Evolutionary conservation across 345 rosid species (phyloP).

Genomic region (Eucalyptus victrix): DNA sequence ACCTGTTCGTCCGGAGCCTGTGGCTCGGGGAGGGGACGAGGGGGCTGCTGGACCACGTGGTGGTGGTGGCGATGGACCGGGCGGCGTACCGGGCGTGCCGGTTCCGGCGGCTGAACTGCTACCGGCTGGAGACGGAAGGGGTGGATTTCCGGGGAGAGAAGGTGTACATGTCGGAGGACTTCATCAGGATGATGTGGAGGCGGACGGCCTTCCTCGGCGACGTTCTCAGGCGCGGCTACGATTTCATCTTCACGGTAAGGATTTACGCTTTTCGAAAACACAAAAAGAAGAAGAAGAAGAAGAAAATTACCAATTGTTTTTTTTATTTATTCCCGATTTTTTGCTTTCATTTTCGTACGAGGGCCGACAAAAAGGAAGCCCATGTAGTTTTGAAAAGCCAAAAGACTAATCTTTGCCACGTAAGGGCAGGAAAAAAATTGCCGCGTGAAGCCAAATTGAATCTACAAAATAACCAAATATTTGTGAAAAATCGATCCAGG

Average conservation of each 20-base stretch:
- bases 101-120: constrained; percentile 55
- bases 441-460: background rate
- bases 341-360: background rate
- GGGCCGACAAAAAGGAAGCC: background rate
- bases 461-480: background rate
- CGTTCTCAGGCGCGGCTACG: constrained; percentile 56
- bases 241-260: constrained; percentile 60
- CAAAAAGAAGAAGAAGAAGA: background rate
- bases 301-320: background rate
- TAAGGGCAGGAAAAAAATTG: background rate
- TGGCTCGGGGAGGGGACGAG: constrained; percentile 60
- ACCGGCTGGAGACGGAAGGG: constrained; percentile 39
- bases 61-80: constrained; percentile 53
- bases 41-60: constrained; percentile 30
- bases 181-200: constrained; percentile 81
- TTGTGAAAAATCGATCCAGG: background rate
- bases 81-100: constrained; percentile 52
- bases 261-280: background rate
- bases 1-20: constrained; percentile 60
- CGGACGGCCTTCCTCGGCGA: constrained; percentile 50
- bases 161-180: constrained; percentile 57
- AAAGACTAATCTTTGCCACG: background rate
- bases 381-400: background rate
- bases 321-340: background rate
- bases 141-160: constrained; percentile 37